Conservation (phyloP, 176 grass and related monocot species). For the Oryza punctata region DNA sequence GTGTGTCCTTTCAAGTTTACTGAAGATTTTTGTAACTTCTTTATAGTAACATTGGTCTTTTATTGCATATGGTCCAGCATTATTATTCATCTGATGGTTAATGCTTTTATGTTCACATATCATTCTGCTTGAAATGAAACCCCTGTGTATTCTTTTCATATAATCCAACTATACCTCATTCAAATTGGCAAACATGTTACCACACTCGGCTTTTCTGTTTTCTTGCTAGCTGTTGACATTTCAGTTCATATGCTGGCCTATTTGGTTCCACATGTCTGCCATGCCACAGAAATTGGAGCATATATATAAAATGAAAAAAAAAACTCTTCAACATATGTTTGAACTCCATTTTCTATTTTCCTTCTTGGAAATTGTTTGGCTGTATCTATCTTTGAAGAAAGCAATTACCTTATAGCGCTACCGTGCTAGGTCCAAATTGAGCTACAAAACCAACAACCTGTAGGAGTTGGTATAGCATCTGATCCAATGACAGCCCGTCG, state of each 20-base stretch:
- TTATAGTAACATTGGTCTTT: neutral
- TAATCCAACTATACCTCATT: conserved; percentile 9
- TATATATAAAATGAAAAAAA: neutral
- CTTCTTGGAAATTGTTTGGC: conserved; percentile 21
- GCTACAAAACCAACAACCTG: conserved; percentile 36
- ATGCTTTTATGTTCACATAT: neutral
- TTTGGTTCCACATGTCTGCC: neutral
- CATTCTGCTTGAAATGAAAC: conserved; percentile 9
- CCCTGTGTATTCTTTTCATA: neutral
- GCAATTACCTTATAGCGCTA: conserved; percentile 23
- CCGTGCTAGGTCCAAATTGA: conserved; percentile 52
- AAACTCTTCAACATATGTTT: conserved; percentile 14
- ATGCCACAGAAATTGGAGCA: conserved; percentile 6
- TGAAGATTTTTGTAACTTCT: neutral
- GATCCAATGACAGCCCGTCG: conserved; percentile 69
- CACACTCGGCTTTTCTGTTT: neutral
- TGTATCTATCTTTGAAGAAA: neutral
- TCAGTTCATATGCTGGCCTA: conserved; percentile 9
- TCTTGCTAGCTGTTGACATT: conserved; percentile 5
- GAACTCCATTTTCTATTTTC: conserved; percentile 10
- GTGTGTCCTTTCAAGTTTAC: neutral
- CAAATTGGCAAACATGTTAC: conserved; percentile 2
- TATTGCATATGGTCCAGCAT: neutral
- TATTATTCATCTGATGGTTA: conserved; percentile 11
- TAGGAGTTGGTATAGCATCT: conserved; percentile 68